Evolutionary conservation across 164 flowering plant species (phyloP), one percentile per base, ranked within the genome.

Genomic region (Vitis cinerea): DNA sequence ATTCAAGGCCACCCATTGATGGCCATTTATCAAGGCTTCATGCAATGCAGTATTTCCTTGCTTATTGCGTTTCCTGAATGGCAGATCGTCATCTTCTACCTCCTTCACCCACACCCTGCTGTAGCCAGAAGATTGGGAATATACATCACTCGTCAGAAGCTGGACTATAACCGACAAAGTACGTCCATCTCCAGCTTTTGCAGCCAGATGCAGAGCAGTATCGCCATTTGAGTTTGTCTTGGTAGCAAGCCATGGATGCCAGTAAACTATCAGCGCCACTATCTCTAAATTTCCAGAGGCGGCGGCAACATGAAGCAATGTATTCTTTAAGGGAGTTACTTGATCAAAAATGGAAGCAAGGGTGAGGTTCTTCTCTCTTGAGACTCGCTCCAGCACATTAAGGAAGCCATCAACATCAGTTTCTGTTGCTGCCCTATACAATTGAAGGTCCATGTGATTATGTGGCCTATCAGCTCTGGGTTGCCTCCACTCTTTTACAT

Each of bases 31-130:
- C 56, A 72, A 14, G n/a, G 75, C 75, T 30, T 60, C 64, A 27
- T 72, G 75, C 15, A 72, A 56, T 6, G 75, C 51, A 13, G 67
- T 72, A 27, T 72, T 72, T 9, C 75, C 75, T 7, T 72, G 54
- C 58, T 61, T 50, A 60, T 72, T 66, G 47, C 10, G n/a, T 15
- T 8, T 52, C 60, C 50, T 65, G 12, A 64, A 10, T 8, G 51
- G 50, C 27, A 27, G 5, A 50, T 60, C 49, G 23, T 12, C 23
- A 3, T 10, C 59, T 29, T 30, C 12, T 14, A 59, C 13, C 8
- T 30, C 15, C 7, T 23, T 29, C 9, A n/a, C 10, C 3, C 16
- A 6, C 47, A 8, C 44, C 13, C 50, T 15, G 14, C 52, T 44
- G 16, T 6, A 19, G 13, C 31, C 7, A 19, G 50, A 15, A 3